Base-by-base conservation (phyloP, 768 basidiomycete species). In the Leccinum ochraceum region DNA sequence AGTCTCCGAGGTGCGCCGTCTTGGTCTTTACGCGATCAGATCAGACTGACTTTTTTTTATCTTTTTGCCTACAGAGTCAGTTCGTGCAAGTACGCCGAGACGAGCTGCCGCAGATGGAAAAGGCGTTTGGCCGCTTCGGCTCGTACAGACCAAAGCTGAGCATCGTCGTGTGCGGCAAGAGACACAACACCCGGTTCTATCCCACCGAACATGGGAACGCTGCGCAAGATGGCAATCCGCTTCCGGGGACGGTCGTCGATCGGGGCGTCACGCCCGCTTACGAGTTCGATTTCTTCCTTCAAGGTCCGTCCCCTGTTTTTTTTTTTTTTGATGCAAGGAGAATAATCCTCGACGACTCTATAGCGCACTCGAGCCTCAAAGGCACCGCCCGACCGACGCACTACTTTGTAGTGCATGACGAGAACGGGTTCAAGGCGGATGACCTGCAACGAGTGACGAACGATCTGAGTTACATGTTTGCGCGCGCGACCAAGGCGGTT, bases 1-100 rank as follows among this genome's bases (percentile, higher is more conserved):
- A 42, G 90, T 93, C 14, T 91, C 90, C 1, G 90, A 92, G 76
- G 90, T 89, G 49, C 24, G 76, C 59, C n/a, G n/a, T n/a, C n/a
- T 9, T 49, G 24, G 3, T 42, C 5, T 42, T 9, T 53, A 22
- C 20, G 3, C 24, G n/a, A 26, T 52, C 50, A 49, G 22, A 59
- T 32, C 20, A 7, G 34, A 39, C 9, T 16, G 9, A 22, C 13
- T 54, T 36, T 32, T 30, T 10, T 34, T 9, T 11, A 11, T 34
- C 32, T 13, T 36, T 13, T 36, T 30, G 22, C 24, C 17, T 58
- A 32, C 49, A 82, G 76, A 81, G 83, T 6, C 83, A 84, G 70
- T 85, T 80, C 55, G 52, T 65, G 6, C 77, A 71, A 36, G 82
- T 85, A 11, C 74, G 80, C 9, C 3, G 54, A 17, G 73, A 80